Evolutionary conservation across 805 yeast species (phyloP).

Genomic region (Alloascoidea hylecoeti): DNA sequence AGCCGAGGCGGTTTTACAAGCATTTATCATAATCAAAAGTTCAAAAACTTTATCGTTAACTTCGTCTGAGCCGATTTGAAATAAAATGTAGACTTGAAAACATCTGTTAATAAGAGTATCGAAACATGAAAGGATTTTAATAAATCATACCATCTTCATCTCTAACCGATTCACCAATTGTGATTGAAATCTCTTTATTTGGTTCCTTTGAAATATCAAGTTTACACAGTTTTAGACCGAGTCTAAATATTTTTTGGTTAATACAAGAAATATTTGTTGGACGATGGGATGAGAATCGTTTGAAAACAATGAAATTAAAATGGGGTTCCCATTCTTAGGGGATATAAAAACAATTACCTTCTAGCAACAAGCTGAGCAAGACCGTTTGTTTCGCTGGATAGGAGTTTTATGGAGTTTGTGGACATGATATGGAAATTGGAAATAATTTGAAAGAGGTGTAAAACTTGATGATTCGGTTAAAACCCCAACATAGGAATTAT

Average conservation of each 20-base stretch:
- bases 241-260: slow-evolving; percentile 14
- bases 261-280: too few species aligned
- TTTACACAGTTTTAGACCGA: slow-evolving; percentile 57
- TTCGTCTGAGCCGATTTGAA: slow-evolving; percentile 77
- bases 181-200: slow-evolving; percentile 78
- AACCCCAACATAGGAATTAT: too few species aligned
- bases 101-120: too few species aligned
- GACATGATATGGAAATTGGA: too few species aligned
- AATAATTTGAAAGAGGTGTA: too few species aligned
- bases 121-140: too few species aligned
- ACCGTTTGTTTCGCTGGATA: slow-evolving; percentile 68
- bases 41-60: slow-evolving; percentile 84
- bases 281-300: too few species aligned
- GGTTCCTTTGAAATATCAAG: slow-evolving; percentile 77
- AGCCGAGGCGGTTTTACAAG: slow-evolving; percentile 93
- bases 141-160: too few species aligned
- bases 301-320: too few species aligned
- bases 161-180: slow-evolving; percentile 77
- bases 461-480: too few species aligned
- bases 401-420: slow-evolving; percentile 41
- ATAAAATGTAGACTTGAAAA: slow-evolving; percentile 49
- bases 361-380: slow-evolving; percentile 61
- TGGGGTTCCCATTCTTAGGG: not conserved
- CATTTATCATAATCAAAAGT: slow-evolving; percentile 77
- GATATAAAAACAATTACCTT: slow-evolving; percentile 15